Percentiles rank a stretch among this genome's conserved stretches.
Evolutionary conservation across 768 basidiomycete species (phyloP).

Genomic region (Harrya chromipes): DNA sequence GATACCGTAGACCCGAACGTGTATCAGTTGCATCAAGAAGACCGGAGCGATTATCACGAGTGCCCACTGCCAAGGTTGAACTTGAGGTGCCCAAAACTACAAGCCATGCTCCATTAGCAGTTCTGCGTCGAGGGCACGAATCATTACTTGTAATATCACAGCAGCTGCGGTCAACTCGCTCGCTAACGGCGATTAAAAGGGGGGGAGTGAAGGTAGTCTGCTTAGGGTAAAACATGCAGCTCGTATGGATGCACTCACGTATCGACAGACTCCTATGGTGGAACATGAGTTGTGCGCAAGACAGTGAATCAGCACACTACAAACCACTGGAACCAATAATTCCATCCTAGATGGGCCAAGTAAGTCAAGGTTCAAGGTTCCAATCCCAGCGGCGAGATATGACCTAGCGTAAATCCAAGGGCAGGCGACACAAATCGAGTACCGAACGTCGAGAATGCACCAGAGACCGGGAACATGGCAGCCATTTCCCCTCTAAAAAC

Average conservation of each 20-base stretch:
- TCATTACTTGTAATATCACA: slow-evolving; percentile 44
- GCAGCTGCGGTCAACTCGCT: slow-evolving; percentile 59
- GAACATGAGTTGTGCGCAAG: background rate
- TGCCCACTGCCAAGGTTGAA: slow-evolving; percentile 55
- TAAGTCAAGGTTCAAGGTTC: background rate
- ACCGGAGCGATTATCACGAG: slow-evolving; percentile 52
- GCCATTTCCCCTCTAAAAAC: slow-evolving; percentile 58
- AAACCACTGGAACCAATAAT: slow-evolving; percentile 54
- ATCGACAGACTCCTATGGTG: slow-evolving; percentile 37
- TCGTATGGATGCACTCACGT: slow-evolving; percentile 25
- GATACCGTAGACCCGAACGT: slow-evolving; percentile 54
- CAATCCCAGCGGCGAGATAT: background rate
- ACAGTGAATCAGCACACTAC: background rate
- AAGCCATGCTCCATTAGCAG: background rate
- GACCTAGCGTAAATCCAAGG: slow-evolving; percentile 57
- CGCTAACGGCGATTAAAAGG: slow-evolving; percentile 30
- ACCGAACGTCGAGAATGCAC: slow-evolving; percentile 57
- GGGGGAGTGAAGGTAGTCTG: background rate
- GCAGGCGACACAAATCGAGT: slow-evolving; percentile 58
- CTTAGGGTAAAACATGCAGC: slow-evolving; percentile 14
- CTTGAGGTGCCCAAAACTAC: slow-evolving; percentile 44
- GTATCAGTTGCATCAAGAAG: slow-evolving; percentile 52
- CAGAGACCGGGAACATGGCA: slow-evolving; percentile 59
- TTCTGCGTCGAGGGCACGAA: background rate
- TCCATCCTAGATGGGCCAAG: slow-evolving; percentile 43